These are phyloP conservation scores for Teratosphaeria gauchensis DNA, from an alignment of 2,329 filamentous ascomycete species.

Conservation along the genomic window DNA sequence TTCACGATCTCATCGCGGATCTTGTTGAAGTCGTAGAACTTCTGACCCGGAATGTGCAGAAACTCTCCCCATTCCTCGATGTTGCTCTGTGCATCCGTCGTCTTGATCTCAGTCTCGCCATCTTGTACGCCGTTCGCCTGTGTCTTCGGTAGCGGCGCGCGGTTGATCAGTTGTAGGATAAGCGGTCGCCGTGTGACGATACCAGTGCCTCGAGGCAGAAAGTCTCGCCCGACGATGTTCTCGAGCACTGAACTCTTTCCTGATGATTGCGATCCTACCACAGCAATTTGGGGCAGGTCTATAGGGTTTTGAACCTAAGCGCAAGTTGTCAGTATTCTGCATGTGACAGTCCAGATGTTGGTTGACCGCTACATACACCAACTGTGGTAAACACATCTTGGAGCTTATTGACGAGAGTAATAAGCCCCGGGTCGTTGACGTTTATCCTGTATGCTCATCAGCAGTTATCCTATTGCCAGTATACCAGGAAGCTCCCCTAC, in stretches of 20 bases:
- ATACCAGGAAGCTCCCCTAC: constrained; percentile 3
- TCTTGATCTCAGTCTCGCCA: constrained; percentile 56
- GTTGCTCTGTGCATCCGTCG: constrained; percentile 80
- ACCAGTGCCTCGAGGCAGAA: constrained; percentile 97
- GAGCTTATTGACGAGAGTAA: constrained; percentile 91
- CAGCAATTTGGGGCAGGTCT: constrained; percentile 94
- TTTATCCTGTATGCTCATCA: constrained; percentile 47
- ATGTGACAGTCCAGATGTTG: background rate
- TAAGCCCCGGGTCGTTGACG: constrained; percentile 60
- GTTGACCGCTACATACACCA: constrained; percentile 49
- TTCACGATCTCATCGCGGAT: constrained; percentile 95
- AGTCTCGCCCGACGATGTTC: constrained; percentile 97
- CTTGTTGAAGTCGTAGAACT: constrained; percentile 97
- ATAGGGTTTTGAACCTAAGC: constrained; percentile 90
- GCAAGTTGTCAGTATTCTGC: constrained; percentile 14
- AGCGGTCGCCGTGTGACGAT: constrained; percentile 95
- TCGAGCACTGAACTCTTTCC: constrained; percentile 98
- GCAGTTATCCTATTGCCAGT: background rate
- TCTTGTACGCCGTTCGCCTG: constrained; percentile 65
- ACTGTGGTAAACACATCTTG: constrained; percentile 99
- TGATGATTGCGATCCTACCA: constrained; percentile 96
- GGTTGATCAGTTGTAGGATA: constrained; percentile 96
- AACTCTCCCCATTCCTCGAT: constrained; percentile 98
- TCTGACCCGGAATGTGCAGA: constrained; percentile 91
- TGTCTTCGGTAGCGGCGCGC: constrained; percentile 47